Evolutionary conservation across 1,284 basidiomycete species (phyloP), one percentile per base, ranked within the genome.

Genomic region (Irpex sp.): DNA sequence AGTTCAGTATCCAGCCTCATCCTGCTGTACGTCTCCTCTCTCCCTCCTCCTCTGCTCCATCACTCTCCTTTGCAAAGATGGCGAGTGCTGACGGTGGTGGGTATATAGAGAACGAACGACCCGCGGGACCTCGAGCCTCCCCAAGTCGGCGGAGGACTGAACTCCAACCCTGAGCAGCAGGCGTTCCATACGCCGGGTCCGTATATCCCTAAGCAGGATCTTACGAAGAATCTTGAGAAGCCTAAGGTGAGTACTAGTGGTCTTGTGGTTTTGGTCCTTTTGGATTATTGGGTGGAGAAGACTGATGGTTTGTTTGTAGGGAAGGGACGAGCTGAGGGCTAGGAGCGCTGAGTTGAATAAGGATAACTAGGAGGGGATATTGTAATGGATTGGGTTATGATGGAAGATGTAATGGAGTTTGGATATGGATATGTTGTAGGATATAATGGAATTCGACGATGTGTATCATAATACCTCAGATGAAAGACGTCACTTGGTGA

Each of bases 1-100:
- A 68, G 4, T 83, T 76, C 72, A 72, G 76, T 60, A 83, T 81
- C 68, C 79, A 80, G 63, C 83, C 83, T 31, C 82, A 84, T 69
- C 83, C 83, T 55, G 82, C 82, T 64, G 82, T 83, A 68, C 58
- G 80, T 74, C 7, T 6, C 15, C 37, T 0, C 36, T 11, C 7
- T 52, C 31, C 2, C 19, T n/a, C 26, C 40, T 11, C 3, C 40
- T 9, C 3, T 13, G 44, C 7, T 26, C 31, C 2, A 21, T n/a
- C 26, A 19, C 6, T 47, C 44, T 13, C 4, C 44, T 11, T 11
- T 11, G 40, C 7, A 13, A 5, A 2, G 8, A 15, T 48, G 55
- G 34, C 7, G 49, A 7, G 21, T 5, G 55, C 65, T 57, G 8
- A 47, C 36, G 36, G 2, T 47, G n/a, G n/a, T n/a, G n/a, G 40